Conservation (phyloP, 495 filamentous ascomycete species). For the Podospora anserina region DNA sequence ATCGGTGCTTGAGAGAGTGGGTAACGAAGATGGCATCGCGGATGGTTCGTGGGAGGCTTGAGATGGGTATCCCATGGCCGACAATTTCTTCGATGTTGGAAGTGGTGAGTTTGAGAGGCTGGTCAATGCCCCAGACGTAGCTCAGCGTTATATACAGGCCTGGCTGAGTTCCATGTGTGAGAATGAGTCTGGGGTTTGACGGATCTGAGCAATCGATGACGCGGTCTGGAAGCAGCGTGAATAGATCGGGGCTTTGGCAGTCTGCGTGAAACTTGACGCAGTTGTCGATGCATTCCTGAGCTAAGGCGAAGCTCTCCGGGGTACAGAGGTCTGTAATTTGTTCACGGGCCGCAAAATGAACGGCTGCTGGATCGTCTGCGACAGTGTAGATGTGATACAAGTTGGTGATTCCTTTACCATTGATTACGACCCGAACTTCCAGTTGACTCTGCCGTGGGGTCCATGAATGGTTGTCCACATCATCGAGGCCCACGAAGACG, state of each 20-base stretch:
- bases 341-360: background rate
- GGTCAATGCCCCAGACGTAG: background rate
- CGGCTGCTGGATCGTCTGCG: background rate
- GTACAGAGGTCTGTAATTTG: background rate
- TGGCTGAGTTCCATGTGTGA: background rate
- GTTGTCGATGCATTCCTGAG: background rate
- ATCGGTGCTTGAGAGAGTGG: background rate
- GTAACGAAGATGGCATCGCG: background rate
- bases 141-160: background rate
- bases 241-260: background rate
- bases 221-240: background rate
- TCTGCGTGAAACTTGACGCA: background rate
- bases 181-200: background rate
- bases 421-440: background rate
- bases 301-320: background rate
- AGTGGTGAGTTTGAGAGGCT: background rate
- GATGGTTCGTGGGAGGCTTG: background rate
- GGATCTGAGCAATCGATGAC: constrained; percentile 1
- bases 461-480: background rate
- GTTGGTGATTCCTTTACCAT: background rate
- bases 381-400: background rate
- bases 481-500: background rate
- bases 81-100: background rate
- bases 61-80: background rate
- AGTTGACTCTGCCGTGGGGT: background rate